phyloP scores from a whole-genome alignment of 176 grass and related monocot species.

The Aegilops bicornis region DNA sequence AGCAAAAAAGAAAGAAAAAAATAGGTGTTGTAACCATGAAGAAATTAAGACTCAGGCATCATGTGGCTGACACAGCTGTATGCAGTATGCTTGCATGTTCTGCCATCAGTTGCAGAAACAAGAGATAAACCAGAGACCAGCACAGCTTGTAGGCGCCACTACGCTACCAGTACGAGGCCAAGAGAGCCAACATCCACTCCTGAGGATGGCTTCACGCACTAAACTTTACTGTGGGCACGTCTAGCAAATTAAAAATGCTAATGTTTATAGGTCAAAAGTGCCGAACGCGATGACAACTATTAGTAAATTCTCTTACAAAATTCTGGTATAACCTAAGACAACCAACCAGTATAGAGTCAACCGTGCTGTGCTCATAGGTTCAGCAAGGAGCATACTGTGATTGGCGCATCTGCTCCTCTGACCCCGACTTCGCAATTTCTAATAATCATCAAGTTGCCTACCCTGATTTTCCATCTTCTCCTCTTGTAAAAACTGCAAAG shows the following conservation, averaged over 20 bases:
- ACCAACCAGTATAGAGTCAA: slow-evolving; percentile 1
- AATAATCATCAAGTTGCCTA: background rate
- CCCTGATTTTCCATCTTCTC: background rate
- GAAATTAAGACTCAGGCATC: no score
- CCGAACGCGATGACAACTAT: background rate
- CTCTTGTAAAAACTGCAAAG: background rate
- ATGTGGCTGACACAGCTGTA: no score
- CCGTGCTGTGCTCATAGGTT: background rate
- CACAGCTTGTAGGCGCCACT: no score
- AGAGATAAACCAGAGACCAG: no score
- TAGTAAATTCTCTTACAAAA: background rate
- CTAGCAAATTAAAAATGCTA: background rate
- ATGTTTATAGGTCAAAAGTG: background rate
- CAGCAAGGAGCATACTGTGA: background rate
- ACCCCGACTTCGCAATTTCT: background rate
- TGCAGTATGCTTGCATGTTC: no score
- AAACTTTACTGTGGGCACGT: background rate
- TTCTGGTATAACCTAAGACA: background rate
- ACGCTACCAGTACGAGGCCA: no score
- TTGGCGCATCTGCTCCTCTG: background rate
- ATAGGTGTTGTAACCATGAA: no score
- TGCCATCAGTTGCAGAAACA: no score
- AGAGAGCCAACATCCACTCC: background rate
- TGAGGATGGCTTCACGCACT: background rate
- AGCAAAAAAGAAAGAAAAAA: no score